phyloP scores from a whole-genome alignment of 805 yeast genomes.

The Starmerella stellata region DNA sequence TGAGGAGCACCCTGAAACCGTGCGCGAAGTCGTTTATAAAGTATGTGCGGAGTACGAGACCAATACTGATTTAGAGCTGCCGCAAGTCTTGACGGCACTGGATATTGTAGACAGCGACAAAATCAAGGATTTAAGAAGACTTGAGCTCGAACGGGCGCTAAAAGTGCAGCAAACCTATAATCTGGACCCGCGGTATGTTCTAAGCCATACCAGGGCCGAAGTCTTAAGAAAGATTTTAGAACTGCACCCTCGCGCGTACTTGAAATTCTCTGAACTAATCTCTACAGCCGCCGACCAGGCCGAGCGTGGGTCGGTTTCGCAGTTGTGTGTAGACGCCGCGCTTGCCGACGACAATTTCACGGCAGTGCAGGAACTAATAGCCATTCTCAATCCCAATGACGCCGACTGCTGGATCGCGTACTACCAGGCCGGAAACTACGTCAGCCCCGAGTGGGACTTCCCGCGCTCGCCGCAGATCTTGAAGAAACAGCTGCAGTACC shows the following conservation, averaged over 20 bases:
- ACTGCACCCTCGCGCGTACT: slow-evolving; percentile 20
- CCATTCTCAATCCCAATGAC: slow-evolving; percentile 9
- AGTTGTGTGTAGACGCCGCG: slow-evolving; percentile 44
- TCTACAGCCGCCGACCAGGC: slow-evolving; percentile 3
- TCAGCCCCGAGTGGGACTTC: slow-evolving; percentile 31
- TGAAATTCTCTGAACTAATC: slow-evolving; percentile 17
- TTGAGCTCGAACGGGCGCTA: slow-evolving; percentile 1
- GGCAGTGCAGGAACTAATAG: slow-evolving; percentile 22
- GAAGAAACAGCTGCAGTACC: slow-evolving; percentile 35
- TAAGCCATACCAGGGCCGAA: slow-evolving; percentile 15
- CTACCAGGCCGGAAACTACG: slow-evolving; percentile 51
- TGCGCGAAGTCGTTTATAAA: slow-evolving; percentile 2
- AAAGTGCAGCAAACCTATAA: slow-evolving; percentile 5
- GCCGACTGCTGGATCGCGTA: slow-evolving; percentile 50
- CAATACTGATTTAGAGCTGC: slow-evolving; percentile 1
- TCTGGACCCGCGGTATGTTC: slow-evolving; percentile 7
- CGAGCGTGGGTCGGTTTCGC: slow-evolving; percentile 5
- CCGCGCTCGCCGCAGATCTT: slow-evolving; percentile 29
- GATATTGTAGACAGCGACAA: slow-evolving; percentile 2
- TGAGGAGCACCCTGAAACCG: neutral
- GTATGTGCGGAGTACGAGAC: slow-evolving; percentile 4
- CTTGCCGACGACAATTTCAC: slow-evolving; percentile 43
- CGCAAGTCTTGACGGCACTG: slow-evolving; percentile 5
- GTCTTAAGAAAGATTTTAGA: slow-evolving; percentile 20
- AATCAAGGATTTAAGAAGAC: neutral